Percentiles rank a stretch among this genome's conserved stretches.
Conservation (phyloP, 495 filamentous ascomycete genomes). For the Gamarada debralockiae region DNA sequence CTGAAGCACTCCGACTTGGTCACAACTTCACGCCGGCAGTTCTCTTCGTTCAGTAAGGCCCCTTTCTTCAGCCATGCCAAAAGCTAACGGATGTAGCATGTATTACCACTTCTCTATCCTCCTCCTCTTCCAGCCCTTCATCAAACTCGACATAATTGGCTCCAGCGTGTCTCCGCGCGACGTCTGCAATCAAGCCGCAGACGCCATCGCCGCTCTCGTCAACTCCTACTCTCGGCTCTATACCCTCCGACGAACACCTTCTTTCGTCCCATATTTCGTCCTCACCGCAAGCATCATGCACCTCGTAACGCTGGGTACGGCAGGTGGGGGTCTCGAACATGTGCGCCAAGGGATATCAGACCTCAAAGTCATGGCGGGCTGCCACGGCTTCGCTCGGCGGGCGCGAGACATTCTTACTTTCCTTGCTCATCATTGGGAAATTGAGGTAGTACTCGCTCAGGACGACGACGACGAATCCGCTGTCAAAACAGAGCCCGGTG, state of each 20-base stretch:
- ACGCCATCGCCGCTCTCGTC: constrained; percentile 54
- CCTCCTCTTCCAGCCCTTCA: constrained; percentile 61
- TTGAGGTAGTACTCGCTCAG: constrained; percentile 35
- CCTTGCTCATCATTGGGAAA: constrained; percentile 53
- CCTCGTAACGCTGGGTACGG: constrained; percentile 31
- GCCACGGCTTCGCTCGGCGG: constrained; percentile 56
- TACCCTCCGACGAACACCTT: constrained; percentile 51
- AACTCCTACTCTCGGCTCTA: constrained; percentile 56
- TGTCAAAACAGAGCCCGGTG: constrained; percentile 26
- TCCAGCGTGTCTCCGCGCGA: constrained; percentile 58
- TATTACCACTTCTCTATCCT: constrained; percentile 62
- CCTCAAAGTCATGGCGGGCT: constrained; percentile 51
- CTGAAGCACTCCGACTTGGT: constrained; percentile 50
- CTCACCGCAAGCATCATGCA: constrained; percentile 56
- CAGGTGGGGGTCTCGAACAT: constrained; percentile 7
- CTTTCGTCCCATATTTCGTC: constrained; percentile 57
- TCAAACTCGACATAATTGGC: constrained; percentile 54
- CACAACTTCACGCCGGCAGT: constrained; percentile 57
- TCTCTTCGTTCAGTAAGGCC: constrained; percentile 60
- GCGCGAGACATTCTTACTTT: constrained; percentile 53
- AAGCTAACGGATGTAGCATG: constrained; percentile 44
- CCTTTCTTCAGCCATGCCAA: background rate
- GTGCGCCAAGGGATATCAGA: constrained; percentile 24
- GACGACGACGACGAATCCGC: constrained; percentile 9
- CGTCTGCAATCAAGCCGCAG: constrained; percentile 56